phyloP scores from a whole-genome alignment of 2,329 filamentous ascomycete genomes.

The Arthrobotrys sinensis region DNA sequence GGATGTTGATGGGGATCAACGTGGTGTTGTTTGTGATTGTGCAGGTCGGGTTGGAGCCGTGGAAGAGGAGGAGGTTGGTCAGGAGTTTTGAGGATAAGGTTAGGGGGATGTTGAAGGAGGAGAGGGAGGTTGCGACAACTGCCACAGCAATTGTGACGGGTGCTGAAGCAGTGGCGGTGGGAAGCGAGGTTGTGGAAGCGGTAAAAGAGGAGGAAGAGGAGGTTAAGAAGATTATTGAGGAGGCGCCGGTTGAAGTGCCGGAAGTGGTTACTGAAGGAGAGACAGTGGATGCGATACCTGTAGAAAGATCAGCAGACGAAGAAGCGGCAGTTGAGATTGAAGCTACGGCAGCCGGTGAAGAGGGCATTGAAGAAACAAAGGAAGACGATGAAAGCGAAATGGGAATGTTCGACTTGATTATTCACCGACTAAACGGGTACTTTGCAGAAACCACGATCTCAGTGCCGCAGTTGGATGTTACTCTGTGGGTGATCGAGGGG shows the following conservation, averaged over 20 bases:
- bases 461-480: conserved; percentile 58
- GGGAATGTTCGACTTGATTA: conserved; percentile 11
- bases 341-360: conserved; percentile 4
- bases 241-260: background rate
- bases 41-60: conserved; percentile 92
- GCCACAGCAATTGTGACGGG: conserved; percentile 70
- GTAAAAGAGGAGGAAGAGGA: conserved; percentile 20
- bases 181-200: conserved; percentile 9
- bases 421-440: conserved; percentile 39
- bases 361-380: background rate
- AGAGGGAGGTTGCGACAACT: conserved; percentile 72
- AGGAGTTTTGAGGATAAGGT: conserved; percentile 86
- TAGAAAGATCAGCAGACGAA: background rate
- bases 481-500: conserved; percentile 59
- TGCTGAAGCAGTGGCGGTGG: conserved; percentile 68
- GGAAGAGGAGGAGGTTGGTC: conserved; percentile 85
- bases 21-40: conserved; percentile 88
- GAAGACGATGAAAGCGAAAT: conserved; percentile 23
- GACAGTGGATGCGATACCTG: background rate
- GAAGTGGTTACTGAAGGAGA: background rate
- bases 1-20: conserved; percentile 97
- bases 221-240: conserved; percentile 3
- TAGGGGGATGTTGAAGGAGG: conserved; percentile 78
- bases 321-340: background rate
- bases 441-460: conserved; percentile 61